Conservation (phyloP, 2,329 filamentous ascomycete genomes). For the Microdochium paspali region DNA sequence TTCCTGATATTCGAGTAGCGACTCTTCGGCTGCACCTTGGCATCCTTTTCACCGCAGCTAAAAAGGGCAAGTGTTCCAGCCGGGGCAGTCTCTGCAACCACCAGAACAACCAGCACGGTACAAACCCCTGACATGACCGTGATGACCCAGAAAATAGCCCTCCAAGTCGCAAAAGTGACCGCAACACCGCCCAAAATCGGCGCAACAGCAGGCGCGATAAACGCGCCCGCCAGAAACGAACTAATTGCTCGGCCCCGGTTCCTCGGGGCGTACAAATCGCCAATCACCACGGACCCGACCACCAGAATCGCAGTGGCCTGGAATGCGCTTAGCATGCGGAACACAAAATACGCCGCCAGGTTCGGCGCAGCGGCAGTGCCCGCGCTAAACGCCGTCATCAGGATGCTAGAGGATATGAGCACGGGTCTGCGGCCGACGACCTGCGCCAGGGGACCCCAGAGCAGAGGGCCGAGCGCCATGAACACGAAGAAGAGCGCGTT, state of each 20-base stretch:
- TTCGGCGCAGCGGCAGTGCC: slow-evolving; percentile 60
- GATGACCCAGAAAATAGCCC: not conserved
- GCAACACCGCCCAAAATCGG: not conserved
- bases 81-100: slow-evolving; percentile 13
- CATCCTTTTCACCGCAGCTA: slow-evolving; percentile 57
- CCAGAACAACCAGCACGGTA: slow-evolving; percentile 41
- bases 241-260: slow-evolving; percentile 1
- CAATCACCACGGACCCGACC: slow-evolving; percentile 55
- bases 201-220: not conserved
- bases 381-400: slow-evolving; percentile 56
- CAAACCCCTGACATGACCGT: slow-evolving; percentile 42
- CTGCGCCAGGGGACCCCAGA: slow-evolving; percentile 58
- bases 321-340: slow-evolving; percentile 60
- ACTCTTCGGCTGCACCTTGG: slow-evolving; percentile 12
- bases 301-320: slow-evolving; percentile 61
- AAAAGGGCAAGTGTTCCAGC: slow-evolving; percentile 52
- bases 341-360: slow-evolving; percentile 55
- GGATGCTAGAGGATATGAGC: slow-evolving; percentile 22
- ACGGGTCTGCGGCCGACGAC: slow-evolving; percentile 43
- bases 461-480: slow-evolving; percentile 56
- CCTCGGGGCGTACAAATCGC: slow-evolving; percentile 16
- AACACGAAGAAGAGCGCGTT: slow-evolving; percentile 64
- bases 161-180: slow-evolving; percentile 2
- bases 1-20: slow-evolving; percentile 43
- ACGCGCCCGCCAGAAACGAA: not conserved